Base-by-base conservation (phyloP, 2,329 filamentous ascomycete genomes). In the Penicillium sp. region DNA sequence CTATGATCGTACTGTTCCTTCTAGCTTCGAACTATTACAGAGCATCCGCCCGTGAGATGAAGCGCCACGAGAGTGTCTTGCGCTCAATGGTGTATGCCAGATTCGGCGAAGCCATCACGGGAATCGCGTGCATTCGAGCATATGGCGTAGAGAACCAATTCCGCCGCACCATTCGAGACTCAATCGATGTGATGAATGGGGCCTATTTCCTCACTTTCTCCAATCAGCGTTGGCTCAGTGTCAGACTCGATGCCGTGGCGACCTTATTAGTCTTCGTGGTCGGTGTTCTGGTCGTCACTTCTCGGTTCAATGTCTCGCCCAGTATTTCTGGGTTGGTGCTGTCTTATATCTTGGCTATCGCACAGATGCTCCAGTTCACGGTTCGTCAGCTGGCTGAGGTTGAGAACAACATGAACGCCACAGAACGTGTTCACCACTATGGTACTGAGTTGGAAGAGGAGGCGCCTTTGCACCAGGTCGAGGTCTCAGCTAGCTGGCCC, bases 321-420 rank as follows among this genome's bases (percentile, higher is more conserved):
- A 92, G 90, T 50, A 96, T 91, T 56, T 88, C 86, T 46, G 94
- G 94, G 21, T 80, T 97, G 40, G 92, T 97, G 0, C 82, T 99
- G 23, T 94, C 90, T 47, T 97, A 97, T 75, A 96, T 97, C 70
- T 82, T 99, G 19, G 85, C 89, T 15, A 96, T 97, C 69, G 92
- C 96, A 19, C 91, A 95, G 74, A 92, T 97, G 89, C 88, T 97
- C 63, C 93, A 97, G 71, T 97, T 97, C 75, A 93, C 91, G 0
- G 91, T 97, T 19, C 86, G 94, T 19, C 93, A 97, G 75, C 82
- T 97, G 8, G 93, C 93, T 27, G 93, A 97, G 74, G 91, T 97
- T 9, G 93, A 97, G 75, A 97, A 97, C 76, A 91, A 93, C 71
- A 97, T 97, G 93, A 97, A 97, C 73, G 88, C 93, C 0, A 94